Base-by-base conservation (phyloP, 2,329 filamentous ascomycete genomes). In the Colletotrichum sp. region DNA sequence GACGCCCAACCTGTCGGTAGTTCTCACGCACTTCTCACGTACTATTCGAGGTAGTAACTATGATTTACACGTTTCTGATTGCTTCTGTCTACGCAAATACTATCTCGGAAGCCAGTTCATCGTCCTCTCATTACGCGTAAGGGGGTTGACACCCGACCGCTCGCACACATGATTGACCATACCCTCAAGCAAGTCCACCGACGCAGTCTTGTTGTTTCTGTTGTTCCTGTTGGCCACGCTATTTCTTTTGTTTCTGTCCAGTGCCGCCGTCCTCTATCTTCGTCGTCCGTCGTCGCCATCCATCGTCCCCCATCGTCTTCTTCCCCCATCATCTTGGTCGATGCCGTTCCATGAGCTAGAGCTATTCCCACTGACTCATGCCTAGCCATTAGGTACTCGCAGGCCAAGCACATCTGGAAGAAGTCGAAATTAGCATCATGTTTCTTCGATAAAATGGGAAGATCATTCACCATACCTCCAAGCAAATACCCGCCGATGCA, bases 361-460 rank as follows among this genome's bases (percentile, higher is more conserved):
- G 38, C 0, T 3, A 5, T 43, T 11, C 1, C 3, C 38, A 12
- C 1, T 2, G 3, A 47, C 6, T n/a, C 5, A 43, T 12, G 38
- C 9, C 9, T 0, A 8, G 43, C 43, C 11, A 21, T 21, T 7
- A 13, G 43, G 3, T 13, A 4, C 3, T n/a, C 9, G 38, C 11
- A n/a, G 5, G 38, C 38, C 12, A 5, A 47, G 38, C 18, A 6
- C 9, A 47, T 51, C 43, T 51, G 43, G 11, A 51, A 51, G n/a
- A 51, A 13, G 43, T 3, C n/a, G 43, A 3, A 3, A 1, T 51
- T 51, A 51, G 43, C n/a, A 51, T 51, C 12, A 51, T 13, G n/a
- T 51, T 6, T 51, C 11, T 51, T 51, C 6, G 6, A 8, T 11
- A 51, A 51, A 5, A 11, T 21, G 43, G n/a, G 1, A 51, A 2